Evolutionary conservation across 495 filamentous ascomycete species (phyloP), one percentile per base, ranked within the genome.

Genomic region (Tuber calosporum): DNA sequence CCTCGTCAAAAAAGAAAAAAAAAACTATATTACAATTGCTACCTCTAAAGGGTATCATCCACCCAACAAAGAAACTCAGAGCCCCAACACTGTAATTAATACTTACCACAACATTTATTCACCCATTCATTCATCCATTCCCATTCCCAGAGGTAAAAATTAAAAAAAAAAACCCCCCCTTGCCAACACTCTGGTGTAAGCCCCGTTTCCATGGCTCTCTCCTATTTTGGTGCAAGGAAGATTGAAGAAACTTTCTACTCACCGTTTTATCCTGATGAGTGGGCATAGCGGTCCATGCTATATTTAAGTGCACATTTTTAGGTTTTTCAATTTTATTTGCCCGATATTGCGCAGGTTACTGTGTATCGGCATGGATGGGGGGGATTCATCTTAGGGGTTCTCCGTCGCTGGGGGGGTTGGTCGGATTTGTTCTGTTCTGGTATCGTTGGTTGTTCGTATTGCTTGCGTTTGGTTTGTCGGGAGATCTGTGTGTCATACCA

Each of bases 221-320:
- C 79, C 79, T 80, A 79, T 80, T 80, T 80, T 80, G 79, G 79
- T 77, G 79, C 79, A 79, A 79, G 79, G 79, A 38, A 80, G 77
- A 80, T 72, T 53, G 62, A 69, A 68, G 79, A n/a, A n/a, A 74
- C 79, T 74, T 72, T 77, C 76, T 80, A 80, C 79, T 80, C 79
- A 80, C 69, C 74, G 78, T 74, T 36, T 53, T 73, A 75, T 58
- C 72, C 53, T 66, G 41, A 75, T 40, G 69, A 43, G 68, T 78
- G 73, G 78, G 66, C 72, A 74, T 69, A 38, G 77, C 76, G 79
- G 74, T 80, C 79, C 79, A 73, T 79, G 73, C n/a, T n/a, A 74
- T 70, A 39, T 73, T 72, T 74, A 68, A 68, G 79, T 76, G 77
- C 42, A 80, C 69, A 80, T 77, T 67, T 48, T 7, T n/a, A n/a